These are phyloP conservation scores for Aureobasidium sp. DNA, from an alignment of 2,329 filamentous ascomycete species.

Conservation along the genomic window DNA sequence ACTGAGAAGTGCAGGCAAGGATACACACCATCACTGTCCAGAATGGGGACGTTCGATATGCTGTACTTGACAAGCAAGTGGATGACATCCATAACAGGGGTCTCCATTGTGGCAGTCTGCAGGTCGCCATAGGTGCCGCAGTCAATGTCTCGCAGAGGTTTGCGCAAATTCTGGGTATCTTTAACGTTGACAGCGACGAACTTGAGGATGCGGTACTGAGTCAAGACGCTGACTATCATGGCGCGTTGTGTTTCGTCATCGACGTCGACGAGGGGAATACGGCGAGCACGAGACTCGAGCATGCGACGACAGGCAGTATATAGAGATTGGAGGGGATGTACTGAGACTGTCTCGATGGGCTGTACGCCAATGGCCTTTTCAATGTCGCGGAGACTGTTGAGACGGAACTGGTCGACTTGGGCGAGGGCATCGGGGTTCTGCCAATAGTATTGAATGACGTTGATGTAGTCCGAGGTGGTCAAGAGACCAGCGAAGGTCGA, in stretches of 20 bases:
- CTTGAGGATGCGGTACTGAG: constrained; percentile 96
- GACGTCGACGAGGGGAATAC: constrained; percentile 87
- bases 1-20: neutral
- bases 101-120: constrained; percentile 79
- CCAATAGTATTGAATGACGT: constrained; percentile 98
- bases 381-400: constrained; percentile 90
- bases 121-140: constrained; percentile 79
- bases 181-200: constrained; percentile 95
- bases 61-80: constrained; percentile 86
- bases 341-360: constrained; percentile 91
- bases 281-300: constrained; percentile 84
- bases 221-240: constrained; percentile 93
- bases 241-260: constrained; percentile 90
- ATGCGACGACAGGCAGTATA: constrained; percentile 95
- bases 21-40: constrained; percentile 62
- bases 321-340: constrained; percentile 80
- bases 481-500: constrained; percentile 91
- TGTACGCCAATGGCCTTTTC: constrained; percentile 87
- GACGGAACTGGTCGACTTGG: constrained; percentile 85
- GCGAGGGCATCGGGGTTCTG: constrained; percentile 87
- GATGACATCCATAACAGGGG: constrained; percentile 88
- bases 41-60: constrained; percentile 89
- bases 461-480: constrained; percentile 96
- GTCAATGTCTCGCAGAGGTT: constrained; percentile 74
- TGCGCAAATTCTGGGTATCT: constrained; percentile 81